These are phyloP conservation scores for Thelephora aurantiotincta DNA, from an alignment of 768 basidiomycete genomes.

Conservation along the genomic window DNA sequence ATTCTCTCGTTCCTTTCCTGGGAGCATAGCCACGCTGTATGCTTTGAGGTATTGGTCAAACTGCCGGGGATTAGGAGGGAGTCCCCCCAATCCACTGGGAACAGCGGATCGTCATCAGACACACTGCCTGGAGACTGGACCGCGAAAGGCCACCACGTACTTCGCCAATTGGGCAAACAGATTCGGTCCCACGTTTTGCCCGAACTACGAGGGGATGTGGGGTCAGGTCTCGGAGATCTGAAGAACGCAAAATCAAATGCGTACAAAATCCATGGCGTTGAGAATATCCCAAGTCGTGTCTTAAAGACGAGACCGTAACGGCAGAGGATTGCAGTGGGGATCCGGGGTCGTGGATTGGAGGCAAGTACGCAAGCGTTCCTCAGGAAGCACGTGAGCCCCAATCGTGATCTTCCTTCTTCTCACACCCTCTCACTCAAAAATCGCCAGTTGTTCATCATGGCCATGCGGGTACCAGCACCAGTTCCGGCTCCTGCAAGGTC, in stretches of 20 bases:
- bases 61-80: conserved; percentile 43
- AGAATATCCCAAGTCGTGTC: background rate
- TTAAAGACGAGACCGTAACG: conserved; percentile 12
- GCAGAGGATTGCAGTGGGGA: background rate
- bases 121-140: background rate
- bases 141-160: conserved; percentile 20
- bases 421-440: background rate
- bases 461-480: conserved; percentile 13
- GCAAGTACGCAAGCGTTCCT: conserved; percentile 1
- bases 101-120: conserved; percentile 2
- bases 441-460: conserved; percentile 11
- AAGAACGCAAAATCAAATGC: conserved; percentile 4
- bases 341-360: conserved; percentile 2
- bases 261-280: conserved; percentile 25
- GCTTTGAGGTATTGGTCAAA: conserved; percentile 93
- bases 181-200: conserved; percentile 33
- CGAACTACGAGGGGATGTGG: conserved; percentile 20
- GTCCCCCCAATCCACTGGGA: conserved; percentile 37
- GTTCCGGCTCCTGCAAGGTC: conserved; percentile 6
- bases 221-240: background rate
- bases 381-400: background rate
- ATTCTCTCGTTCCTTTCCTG: conserved; percentile 75
- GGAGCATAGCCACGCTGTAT: conserved; percentile 90
- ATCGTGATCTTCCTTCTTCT: background rate
- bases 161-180: conserved; percentile 55